Base-by-base conservation (phyloP, 768 basidiomycete genomes). In the Termitomyces sp. region DNA sequence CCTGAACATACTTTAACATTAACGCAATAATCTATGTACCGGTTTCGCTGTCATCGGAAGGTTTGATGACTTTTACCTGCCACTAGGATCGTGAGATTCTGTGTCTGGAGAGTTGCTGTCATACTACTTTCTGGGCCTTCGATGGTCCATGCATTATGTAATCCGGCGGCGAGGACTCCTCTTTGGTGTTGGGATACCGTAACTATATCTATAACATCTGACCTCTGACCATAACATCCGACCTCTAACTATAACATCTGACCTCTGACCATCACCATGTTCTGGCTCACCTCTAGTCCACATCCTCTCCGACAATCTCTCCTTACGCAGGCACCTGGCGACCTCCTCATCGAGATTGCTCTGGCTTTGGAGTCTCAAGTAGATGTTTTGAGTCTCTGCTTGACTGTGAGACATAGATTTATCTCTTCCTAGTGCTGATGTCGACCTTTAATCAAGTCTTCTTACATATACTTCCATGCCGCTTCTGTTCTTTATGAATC, bases 331-430 rank as follows among this genome's bases (percentile, higher is more conserved):
- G 47, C 71, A 8, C 89, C 89, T 0, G 78, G 77, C 37, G 90
- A 92, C 70, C 69, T 91, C 49, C 76, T 91, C 47, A 81, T 89
- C 48, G 88, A 91, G 69, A 81, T 91, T 54, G 83, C 87, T 0
- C 70, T 71, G 31, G 79, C 80, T 67, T 71, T 91, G 47, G 75
- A 82, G 42, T 79, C 75, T 38, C 81, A 78, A 49, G 68, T 76
- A 4, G 87, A 91, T 70, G 59, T 88, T 20, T 74, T 89, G 47
- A 83, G 79, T 64, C 77, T 91, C 42, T 82, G 80, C 56, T 75
- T 87, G 59, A 82, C 85, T 60, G 89, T 83, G 66, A 71, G 88
- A 78, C 53, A 56, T 38, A 31, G 40, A 7, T 17, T 4, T n/a
- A 50, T 55, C n/a, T 56, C 12, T 49, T 29, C 36, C n/a, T 15